phyloP scores from a whole-genome alignment of 805 yeast species.

The Saccharomycopsis sp. region DNA sequence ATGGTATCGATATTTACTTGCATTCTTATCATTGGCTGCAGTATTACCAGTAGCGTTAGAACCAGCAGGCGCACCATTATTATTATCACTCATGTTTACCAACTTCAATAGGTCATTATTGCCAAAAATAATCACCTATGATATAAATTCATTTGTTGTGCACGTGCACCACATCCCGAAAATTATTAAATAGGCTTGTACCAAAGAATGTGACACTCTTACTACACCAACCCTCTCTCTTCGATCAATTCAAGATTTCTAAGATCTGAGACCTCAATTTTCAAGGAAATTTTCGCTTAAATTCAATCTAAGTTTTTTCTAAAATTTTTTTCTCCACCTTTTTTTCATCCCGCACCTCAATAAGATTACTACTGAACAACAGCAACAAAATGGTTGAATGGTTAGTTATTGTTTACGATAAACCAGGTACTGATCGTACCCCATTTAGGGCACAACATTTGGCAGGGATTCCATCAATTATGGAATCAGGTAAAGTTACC shows the following conservation, averaged over 20 bases:
- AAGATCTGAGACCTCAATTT: neutral
- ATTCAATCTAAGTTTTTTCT: neutral
- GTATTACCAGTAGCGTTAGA: neutral
- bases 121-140: no score
- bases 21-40: slow-evolving; percentile 22
- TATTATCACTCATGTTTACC: neutral
- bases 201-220: no score
- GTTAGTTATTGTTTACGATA: slow-evolving; percentile 64
- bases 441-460: slow-evolving; percentile 47
- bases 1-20: slow-evolving; percentile 63
- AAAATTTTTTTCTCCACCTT: no score
- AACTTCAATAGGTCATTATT: no score
- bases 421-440: slow-evolving; percentile 54
- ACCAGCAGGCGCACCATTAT: neutral
- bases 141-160: no score
- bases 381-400: slow-evolving; percentile 44
- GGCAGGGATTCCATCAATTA: slow-evolving; percentile 37
- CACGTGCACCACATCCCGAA: no score
- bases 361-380: neutral
- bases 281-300: neutral
- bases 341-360: neutral
- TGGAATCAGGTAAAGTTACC: slow-evolving; percentile 38
- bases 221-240: no score
- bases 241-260: neutral
- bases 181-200: no score